Base-by-base conservation (phyloP, 148 eudicot species). In the Nyssa sinensis region DNA sequence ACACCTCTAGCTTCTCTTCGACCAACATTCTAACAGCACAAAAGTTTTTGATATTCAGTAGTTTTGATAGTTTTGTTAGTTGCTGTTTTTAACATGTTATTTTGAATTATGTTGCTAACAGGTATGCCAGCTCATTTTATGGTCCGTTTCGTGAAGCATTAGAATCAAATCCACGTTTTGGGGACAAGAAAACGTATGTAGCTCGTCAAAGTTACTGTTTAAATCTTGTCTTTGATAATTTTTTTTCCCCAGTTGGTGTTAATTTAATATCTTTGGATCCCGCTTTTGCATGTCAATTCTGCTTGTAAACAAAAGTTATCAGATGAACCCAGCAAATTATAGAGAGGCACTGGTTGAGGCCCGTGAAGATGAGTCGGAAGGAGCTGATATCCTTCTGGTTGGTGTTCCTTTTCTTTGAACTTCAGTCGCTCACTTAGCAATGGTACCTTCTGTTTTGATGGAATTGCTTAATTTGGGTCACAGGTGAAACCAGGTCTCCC, bases 61-160 rank as follows among this genome's bases (percentile, higher is more conserved):
- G 17, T 11, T 44, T 44, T n/a, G n/a, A 17, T 32, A 1, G 32
- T 11, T 57, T 23, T 10, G 34, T 25, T 8, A 27, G 30, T 61
- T 44, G 27, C n/a, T 64, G n/a, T 44, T 57, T 23, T 47, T 62
- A n/a, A 62, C 21, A n/a, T 32, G 31, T 27, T n/a, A 39, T 30
- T 67, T 72, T 32, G n/a, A 51, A 34, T 53, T 32, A 63, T 64
- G 53, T 62, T 85, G 73, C 77, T 25, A 55, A 21, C 74, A 95
- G 99, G 91, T 95, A 93, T 62, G 99, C 99, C 59, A 95, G 99
- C 70, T 87, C 98, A 53, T 95, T 95, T 71, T 95, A 93, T 74
- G 99, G 99, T 71, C 99, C 99, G 13, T 95, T 95, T 79, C 84
- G 99, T 74, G 99, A 95, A 87, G 99, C 99, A 57, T 84, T 95